phyloP scores from a whole-genome alignment of 768 basidiomycete species.

The Cubamyces lactineus region DNA sequence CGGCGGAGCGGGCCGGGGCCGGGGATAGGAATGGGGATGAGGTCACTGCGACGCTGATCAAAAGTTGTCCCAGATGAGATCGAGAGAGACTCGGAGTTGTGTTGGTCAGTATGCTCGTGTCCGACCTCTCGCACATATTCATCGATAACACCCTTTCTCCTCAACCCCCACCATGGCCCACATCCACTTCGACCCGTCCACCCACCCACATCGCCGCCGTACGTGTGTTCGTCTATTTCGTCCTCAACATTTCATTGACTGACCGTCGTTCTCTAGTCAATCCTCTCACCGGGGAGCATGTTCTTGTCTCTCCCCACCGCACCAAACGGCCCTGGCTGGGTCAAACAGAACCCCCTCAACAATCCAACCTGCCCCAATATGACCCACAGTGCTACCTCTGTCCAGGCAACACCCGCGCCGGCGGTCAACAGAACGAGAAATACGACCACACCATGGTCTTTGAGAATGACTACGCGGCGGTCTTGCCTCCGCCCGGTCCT shows the following conservation, averaged over 20 bases:
- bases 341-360: constrained; percentile 71
- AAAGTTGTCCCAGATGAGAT: constrained; percentile 13
- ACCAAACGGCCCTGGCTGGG: constrained; percentile 92
- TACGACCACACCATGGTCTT: constrained; percentile 75
- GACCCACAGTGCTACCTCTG: constrained; percentile 86
- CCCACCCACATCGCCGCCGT: constrained; percentile 76
- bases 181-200: constrained; percentile 56
- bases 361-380: constrained; percentile 56
- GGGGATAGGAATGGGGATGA: neutral
- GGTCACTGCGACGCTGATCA: constrained; percentile 3
- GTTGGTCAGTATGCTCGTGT: neutral
- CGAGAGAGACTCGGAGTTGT: too few relatives aligned
- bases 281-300: constrained; percentile 73
- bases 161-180: constrained; percentile 27
- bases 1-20: neutral
- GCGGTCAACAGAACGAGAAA: constrained; percentile 66
- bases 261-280: constrained; percentile 55
- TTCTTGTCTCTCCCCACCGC: constrained; percentile 89
- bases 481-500: constrained; percentile 67
- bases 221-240: constrained; percentile 28
- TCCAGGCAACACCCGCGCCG: constrained; percentile 77
- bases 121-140: constrained; percentile 2
- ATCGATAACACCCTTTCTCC: constrained; percentile 16
- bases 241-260: neutral
- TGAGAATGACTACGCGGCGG: constrained; percentile 82